phyloP scores from a whole-genome alignment of 345 rosid species.

The Eucalyptus pauciflora region DNA sequence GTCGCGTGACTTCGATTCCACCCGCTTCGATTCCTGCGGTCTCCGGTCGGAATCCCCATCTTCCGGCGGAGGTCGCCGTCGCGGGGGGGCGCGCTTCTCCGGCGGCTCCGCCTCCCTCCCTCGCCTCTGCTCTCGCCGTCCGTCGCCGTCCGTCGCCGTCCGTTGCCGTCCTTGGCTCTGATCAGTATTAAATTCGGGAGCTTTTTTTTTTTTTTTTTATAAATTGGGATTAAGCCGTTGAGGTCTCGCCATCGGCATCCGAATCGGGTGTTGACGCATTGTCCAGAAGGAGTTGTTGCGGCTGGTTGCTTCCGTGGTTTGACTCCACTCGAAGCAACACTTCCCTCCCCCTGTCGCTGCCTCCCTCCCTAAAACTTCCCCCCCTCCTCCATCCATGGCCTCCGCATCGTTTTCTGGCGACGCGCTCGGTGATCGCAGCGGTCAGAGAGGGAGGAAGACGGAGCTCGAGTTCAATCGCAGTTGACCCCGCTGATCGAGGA shows the following conservation, averaged over 20 bases:
- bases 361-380: not conserved
- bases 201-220: not conserved
- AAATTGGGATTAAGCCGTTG: conserved; percentile 27
- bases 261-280: not conserved
- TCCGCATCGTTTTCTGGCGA: conserved; percentile 5
- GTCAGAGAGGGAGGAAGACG: not conserved
- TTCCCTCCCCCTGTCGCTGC: not conserved
- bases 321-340: conserved; percentile 72
- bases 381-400: not conserved
- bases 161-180: not conserved
- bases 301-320: conserved; percentile 23
- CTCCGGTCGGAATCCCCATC: not conserved
- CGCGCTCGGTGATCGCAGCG: not conserved
- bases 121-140: not conserved
- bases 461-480: not conserved
- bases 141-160: not conserved
- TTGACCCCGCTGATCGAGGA: not conserved
- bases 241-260: conserved; percentile 67
- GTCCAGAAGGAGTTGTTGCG: not conserved
- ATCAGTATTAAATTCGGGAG: not conserved
- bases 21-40: not conserved
- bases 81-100: not conserved
- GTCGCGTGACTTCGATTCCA: not conserved
- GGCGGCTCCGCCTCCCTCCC: not conserved
- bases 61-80: not conserved